A percentile compares a stretch with the other conserved stretches of the same genome.
phyloP scores from a whole-genome alignment of 768 basidiomycete genomes.

The Plicaturopsis crispa region DNA sequence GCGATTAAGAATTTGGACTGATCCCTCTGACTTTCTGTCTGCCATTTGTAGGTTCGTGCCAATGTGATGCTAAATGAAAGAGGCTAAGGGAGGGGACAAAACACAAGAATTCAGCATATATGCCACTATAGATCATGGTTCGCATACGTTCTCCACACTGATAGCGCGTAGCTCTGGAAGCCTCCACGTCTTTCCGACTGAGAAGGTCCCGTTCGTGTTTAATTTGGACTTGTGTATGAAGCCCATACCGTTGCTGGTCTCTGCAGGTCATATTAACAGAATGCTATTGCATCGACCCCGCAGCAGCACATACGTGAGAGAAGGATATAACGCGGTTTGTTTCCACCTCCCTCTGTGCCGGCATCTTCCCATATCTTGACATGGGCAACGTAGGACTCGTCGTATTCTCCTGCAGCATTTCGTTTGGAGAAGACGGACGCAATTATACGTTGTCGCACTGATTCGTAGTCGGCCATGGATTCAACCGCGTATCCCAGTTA shows the following conservation, averaged over 20 bases:
- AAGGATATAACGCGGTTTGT: conserved; percentile 87
- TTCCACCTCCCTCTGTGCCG: conserved; percentile 54
- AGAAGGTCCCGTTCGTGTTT: conserved; percentile 91
- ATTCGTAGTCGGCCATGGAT: conserved; percentile 33
- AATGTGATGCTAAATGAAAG: conserved; percentile 74
- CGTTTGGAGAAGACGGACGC: conserved; percentile 75
- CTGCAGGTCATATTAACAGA: conserved; percentile 25
- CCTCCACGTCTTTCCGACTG: conserved; percentile 95
- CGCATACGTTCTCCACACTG: conserved; percentile 66
- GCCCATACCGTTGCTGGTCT: conserved; percentile 52
- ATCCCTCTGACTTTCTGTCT: conserved; percentile 68
- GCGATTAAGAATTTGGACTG: conserved; percentile 67
- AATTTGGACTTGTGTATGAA: conserved; percentile 95
- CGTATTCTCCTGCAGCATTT: conserved; percentile 52
- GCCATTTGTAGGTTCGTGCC: conserved; percentile 87
- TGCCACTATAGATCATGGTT: too few species aligned
- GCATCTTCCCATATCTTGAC: conserved; percentile 93
- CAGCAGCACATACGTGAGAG: conserved; percentile 66
- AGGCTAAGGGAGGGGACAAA: conserved; percentile 33
- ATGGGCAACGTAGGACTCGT: conserved; percentile 81
- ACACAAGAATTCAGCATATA: conserved; percentile 3
- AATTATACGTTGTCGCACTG: conserved; percentile 66
- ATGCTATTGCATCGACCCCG: not conserved
- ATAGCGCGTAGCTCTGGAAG: conserved; percentile 75
- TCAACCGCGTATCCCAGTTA: not conserved